Evolutionary conservation across 345 rosid species (phyloP).

Genomic region (Lepidium didymum): DNA sequence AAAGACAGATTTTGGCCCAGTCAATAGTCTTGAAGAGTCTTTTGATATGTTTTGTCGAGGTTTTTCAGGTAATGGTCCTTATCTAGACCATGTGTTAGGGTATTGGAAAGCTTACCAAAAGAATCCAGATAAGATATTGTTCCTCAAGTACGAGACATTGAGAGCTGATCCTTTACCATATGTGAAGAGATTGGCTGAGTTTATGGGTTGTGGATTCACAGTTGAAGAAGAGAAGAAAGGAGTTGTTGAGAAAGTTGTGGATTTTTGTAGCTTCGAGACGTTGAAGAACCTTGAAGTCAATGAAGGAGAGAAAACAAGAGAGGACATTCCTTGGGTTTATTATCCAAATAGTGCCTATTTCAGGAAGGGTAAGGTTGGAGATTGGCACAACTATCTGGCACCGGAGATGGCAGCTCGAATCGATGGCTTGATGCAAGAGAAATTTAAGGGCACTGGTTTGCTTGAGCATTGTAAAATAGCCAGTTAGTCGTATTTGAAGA

Average conservation of each 20-base stretch:
- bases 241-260: not conserved
- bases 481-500: not conserved
- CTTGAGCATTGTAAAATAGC: not conserved
- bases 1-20: not conserved
- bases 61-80: not conserved
- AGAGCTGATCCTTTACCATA: not conserved
- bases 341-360: not conserved
- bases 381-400: conserved; percentile 22
- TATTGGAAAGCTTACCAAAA: conserved; percentile 21
- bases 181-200: conserved; percentile 20
- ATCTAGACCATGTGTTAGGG: conserved; percentile 1
- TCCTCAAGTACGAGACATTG: conserved; percentile 4
- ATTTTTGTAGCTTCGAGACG: conserved; percentile 18
- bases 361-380: conserved; percentile 32
- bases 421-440: not conserved
- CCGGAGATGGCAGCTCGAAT: conserved; percentile 21
- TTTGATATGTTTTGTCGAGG: conserved; percentile 18
- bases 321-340: not conserved
- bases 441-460: conserved; percentile 11
- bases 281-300: conserved; percentile 25
- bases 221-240: conserved; percentile 20
- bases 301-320: not conserved
- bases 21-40: not conserved
- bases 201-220: conserved; percentile 21
- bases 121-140: not conserved